Evolutionary conservation across 108 stramenopile genomes (phyloP), one percentile per base, ranked within the genome.

Genomic region (Cyclostephanos invisitatus): DNA sequence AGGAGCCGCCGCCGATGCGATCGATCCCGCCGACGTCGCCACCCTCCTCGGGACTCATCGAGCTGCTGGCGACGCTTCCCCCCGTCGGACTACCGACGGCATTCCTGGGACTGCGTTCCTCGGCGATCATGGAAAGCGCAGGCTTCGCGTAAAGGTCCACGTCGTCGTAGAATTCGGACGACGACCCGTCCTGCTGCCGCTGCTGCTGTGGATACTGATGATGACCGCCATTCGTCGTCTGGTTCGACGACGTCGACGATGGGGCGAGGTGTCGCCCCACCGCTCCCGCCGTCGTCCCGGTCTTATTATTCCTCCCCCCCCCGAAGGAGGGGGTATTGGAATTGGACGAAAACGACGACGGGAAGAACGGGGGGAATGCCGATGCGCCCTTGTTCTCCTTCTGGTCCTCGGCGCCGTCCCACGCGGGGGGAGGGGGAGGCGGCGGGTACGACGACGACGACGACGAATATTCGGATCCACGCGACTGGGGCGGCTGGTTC

Each of bases 71-170:
- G 36, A 3, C 36, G 36, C 36, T 7, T 3, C 36, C 36, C 5
- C 36, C 7, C n/a, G 32, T 32, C 21, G 22, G 2, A 12, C 14
- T 32, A 64, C 15, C 20, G 9, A 14, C 38, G 3, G 22, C 62
- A 47, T 51, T 61, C 14, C 56, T 21, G 0, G 74, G 74, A 67
- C 32, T 55, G n/a, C 47, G 48, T 50, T 75, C 74, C 38, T 75
- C 74, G 18, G 37, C 38, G 42, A 68, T 67, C 32, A 75, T 60
- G 36, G 67, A 64, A 25, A 76, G 37, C 12, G 75, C 68, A 1
- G 75, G 75, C 49, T 64, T 68, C 44, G 27, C 46, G 40, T 59
- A 67, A 17, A 66, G 61, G 61, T 37, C 20, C 40, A 60, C 65
- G 68, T 62, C n/a, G 38, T 75, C 28, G 38, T 56, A 42, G 46